Evolutionary conservation across 2,329 filamentous ascomycete genomes (phyloP).

Genomic region (Bipolaris bicolor): DNA sequence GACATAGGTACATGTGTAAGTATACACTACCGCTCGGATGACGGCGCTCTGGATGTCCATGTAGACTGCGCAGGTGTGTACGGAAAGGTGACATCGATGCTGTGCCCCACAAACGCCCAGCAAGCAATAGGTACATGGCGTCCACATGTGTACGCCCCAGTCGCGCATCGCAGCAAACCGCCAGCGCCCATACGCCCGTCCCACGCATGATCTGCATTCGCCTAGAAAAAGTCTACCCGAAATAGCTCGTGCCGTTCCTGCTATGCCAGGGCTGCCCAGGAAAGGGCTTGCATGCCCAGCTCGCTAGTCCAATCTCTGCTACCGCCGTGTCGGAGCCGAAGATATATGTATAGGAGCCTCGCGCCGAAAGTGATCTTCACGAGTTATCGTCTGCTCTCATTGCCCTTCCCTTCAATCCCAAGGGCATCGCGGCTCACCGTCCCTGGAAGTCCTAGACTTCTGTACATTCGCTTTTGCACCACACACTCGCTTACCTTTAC

Average conservation of each 20-base stretch:
- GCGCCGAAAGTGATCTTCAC: constrained; percentile 14
- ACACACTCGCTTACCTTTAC: constrained; percentile 35
- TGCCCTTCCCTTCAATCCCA: constrained; percentile 20
- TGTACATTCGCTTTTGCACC: constrained; percentile 47
- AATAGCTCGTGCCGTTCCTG: constrained; percentile 26
- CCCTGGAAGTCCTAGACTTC: constrained; percentile 43
- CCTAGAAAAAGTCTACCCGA: constrained; percentile 22
- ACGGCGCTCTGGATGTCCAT: not conserved
- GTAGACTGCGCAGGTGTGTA: too few species aligned
- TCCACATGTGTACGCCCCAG: constrained; percentile 19
- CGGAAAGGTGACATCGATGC: constrained; percentile 3
- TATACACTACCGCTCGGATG: not conserved
- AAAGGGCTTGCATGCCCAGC: constrained; percentile 34
- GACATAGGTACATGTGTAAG: too few species aligned
- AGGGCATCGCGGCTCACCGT: constrained; percentile 24
- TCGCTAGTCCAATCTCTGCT: constrained; percentile 30
- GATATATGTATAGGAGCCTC: constrained; percentile 33
- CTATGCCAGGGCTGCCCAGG: constrained; percentile 23
- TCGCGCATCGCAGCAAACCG: constrained; percentile 10
- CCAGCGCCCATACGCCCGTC: constrained; percentile 9
- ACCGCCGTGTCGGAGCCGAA: constrained; percentile 21
- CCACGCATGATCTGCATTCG: constrained; percentile 25
- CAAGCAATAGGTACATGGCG: constrained; percentile 10
- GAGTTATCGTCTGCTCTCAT: constrained; percentile 29
- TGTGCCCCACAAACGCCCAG: constrained; percentile 27